Evolutionary conservation across 768 basidiomycete species (phyloP).

Genomic region (Coprinopsis cinerea): DNA sequence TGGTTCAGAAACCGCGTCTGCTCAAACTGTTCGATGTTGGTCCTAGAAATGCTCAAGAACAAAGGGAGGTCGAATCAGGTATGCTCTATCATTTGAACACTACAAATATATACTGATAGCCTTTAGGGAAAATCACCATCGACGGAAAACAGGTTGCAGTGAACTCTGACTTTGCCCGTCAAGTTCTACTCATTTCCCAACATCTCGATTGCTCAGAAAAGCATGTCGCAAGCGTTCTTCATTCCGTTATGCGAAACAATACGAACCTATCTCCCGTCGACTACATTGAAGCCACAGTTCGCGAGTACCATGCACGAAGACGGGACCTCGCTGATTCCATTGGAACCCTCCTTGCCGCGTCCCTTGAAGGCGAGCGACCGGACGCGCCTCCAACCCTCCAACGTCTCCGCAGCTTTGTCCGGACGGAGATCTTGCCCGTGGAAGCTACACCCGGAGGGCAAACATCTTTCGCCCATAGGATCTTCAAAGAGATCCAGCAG

Average conservation of each 20-base stretch:
- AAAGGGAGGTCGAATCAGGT: conserved; percentile 67
- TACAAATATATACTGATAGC: conserved; percentile 3
- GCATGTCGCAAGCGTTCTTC: conserved; percentile 64
- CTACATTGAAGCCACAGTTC: conserved; percentile 59
- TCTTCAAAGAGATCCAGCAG: conserved; percentile 61
- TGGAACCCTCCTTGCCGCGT: conserved; percentile 60
- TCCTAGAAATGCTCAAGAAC: conserved; percentile 54
- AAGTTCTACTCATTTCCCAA: conserved; percentile 72
- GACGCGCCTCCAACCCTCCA: conserved; percentile 43
- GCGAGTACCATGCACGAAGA: conserved; percentile 64
- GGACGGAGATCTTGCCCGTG: conserved; percentile 45
- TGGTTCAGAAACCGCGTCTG: conserved; percentile 59
- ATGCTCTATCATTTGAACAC: conserved; percentile 15
- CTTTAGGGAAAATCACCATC: conserved; percentile 57
- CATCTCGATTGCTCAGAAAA: conserved; percentile 81
- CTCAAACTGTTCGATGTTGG: conserved; percentile 63
- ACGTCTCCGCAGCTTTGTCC: conserved; percentile 50
- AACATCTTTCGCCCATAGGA: conserved; percentile 42
- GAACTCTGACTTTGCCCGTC: conserved; percentile 74
- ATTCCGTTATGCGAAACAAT: conserved; percentile 54
- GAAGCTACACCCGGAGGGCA: conserved; percentile 28
- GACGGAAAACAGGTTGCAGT: conserved; percentile 65
- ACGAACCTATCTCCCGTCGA: conserved; percentile 56
- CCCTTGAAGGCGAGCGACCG: conserved; percentile 40
- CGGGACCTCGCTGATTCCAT: conserved; percentile 68